Evolutionary conservation across 192 early-diverging fungal species (phyloP).

Genomic region (Irineochytrium annulatum): DNA sequence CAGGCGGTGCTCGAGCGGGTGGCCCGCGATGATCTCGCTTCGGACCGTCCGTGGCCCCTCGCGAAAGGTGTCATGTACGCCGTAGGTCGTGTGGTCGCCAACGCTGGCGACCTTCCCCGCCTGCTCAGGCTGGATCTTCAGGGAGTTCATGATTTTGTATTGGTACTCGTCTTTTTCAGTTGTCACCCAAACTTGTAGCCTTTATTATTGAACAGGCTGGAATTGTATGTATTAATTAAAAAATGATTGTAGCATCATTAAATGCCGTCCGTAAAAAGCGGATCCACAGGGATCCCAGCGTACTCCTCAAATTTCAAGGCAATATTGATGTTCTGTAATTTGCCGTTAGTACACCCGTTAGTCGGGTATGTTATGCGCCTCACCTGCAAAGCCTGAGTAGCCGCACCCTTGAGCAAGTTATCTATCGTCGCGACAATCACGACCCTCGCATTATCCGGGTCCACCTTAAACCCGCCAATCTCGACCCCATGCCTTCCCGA

Average conservation of each 20-base stretch:
- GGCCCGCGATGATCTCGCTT: slow-evolving; percentile 57
- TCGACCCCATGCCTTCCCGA: slow-evolving; percentile 83
- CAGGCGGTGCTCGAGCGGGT: slow-evolving; percentile 78
- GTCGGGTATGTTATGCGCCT: not conserved
- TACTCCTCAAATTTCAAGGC: slow-evolving; percentile 86
- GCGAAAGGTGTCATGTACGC: slow-evolving; percentile 79
- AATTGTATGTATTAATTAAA: too few relatives aligned
- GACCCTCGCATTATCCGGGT: slow-evolving; percentile 62
- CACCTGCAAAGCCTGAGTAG: slow-evolving; percentile 94
- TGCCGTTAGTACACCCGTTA: not conserved
- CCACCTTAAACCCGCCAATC: slow-evolving; percentile 91
- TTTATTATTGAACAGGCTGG: too few relatives aligned
- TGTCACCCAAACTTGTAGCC: too few relatives aligned
- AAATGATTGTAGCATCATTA: too few relatives aligned
- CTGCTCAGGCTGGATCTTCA: too few relatives aligned
- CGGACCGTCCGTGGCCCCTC: slow-evolving; percentile 65
- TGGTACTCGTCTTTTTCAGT: too few relatives aligned
- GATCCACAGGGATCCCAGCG: slow-evolving; percentile 71
- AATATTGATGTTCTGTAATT: slow-evolving; percentile 83
- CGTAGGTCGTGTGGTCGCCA: slow-evolving; percentile 55
- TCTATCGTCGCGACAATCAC: slow-evolving; percentile 92
- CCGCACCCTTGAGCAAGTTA: slow-evolving; percentile 97
- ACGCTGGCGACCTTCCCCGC: slow-evolving; percentile 4
- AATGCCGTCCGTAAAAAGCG: not conserved
- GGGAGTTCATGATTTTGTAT: too few relatives aligned